Evolutionary conservation across 352 stramenopile species (phyloP).

Genomic region (Globisporangium echinulatum): DNA sequence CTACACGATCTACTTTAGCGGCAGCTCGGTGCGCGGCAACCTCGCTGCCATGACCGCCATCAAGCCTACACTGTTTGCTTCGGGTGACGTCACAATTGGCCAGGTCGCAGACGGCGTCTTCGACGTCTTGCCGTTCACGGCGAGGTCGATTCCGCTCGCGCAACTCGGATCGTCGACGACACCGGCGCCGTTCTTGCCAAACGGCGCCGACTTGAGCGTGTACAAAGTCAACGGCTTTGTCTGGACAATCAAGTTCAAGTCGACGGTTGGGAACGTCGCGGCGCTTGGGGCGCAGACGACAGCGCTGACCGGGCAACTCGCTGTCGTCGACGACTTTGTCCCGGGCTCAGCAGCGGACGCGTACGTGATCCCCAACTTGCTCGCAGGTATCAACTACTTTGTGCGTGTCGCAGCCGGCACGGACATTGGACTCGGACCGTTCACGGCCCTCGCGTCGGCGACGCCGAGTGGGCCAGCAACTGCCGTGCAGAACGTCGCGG

Average conservation of each 20-base stretch:
- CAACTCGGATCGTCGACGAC: conserved; percentile 17
- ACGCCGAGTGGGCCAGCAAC: conserved; percentile 42
- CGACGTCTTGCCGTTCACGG: conserved; percentile 20
- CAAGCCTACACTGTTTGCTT: conserved; percentile 20
- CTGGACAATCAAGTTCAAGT: conserved; percentile 80
- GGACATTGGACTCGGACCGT: conserved; percentile 45
- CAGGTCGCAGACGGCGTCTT: conserved; percentile 27
- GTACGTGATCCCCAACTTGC: conserved; percentile 40
- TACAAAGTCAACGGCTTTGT: conserved; percentile 78
- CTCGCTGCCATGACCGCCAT: conserved; percentile 19
- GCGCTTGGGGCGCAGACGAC: conserved; percentile 25
- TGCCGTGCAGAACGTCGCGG: conserved; percentile 39
- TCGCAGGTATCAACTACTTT: conserved; percentile 64
- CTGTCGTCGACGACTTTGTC: conserved; percentile 38
- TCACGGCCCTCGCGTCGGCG: conserved; percentile 26
- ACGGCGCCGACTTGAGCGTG: conserved; percentile 28
- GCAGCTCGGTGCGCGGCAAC: conserved; percentile 31
- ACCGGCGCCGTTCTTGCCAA: conserved; percentile 28
- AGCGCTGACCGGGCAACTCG: conserved; percentile 19
- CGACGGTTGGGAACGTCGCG: conserved; percentile 60
- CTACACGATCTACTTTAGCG: conserved; percentile 76
- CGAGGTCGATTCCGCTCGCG: conserved; percentile 50
- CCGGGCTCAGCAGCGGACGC: conserved; percentile 25
- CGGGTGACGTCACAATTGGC: conserved; percentile 22
- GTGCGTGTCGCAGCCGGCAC: conserved; percentile 53